These are phyloP conservation scores for Pyrenophora seminiperda DNA, from an alignment of 2,329 filamentous ascomycete genomes.

Conservation along the genomic window DNA sequence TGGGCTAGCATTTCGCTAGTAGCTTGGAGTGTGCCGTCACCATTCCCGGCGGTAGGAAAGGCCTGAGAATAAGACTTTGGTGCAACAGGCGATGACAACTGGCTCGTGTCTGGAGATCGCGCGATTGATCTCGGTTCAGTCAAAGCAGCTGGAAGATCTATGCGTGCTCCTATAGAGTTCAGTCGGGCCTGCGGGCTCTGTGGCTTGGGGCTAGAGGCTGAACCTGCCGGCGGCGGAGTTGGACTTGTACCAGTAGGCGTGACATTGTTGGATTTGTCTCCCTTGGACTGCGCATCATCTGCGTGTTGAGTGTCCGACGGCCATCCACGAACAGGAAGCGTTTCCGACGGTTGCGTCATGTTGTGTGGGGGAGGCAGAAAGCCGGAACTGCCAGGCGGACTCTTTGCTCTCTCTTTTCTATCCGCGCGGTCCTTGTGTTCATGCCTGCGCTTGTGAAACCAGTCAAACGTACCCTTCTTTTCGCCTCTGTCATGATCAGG, in stretches of 20 bases:
- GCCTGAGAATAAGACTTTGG: not conserved
- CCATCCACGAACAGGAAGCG: constrained; percentile 25
- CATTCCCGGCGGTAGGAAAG: not conserved
- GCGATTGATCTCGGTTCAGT: constrained; percentile 18
- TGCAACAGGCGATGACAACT: not conserved
- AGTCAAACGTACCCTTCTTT: constrained; percentile 66
- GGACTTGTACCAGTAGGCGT: constrained; percentile 28
- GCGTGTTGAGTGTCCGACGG: constrained; percentile 36
- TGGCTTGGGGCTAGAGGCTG: not conserved
- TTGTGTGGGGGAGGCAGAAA: constrained; percentile 28
- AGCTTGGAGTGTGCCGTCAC: not conserved
- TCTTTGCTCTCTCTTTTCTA: constrained; percentile 60
- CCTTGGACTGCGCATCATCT: constrained; percentile 10
- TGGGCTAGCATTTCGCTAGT: not conserved
- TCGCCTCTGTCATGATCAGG: constrained; percentile 50
- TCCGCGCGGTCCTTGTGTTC: constrained; percentile 61
- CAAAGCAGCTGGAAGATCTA: constrained; percentile 18
- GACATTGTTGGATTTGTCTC: constrained; percentile 27
- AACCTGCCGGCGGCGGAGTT: not conserved
- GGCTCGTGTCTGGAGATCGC: constrained; percentile 15
- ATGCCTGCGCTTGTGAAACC: constrained; percentile 68
- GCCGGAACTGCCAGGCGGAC: constrained; percentile 50
- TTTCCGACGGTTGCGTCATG: constrained; percentile 28
- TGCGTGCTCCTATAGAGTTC: constrained; percentile 5
- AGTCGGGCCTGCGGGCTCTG: not conserved